phyloP scores from a whole-genome alignment of 768 basidiomycete species.

The Lentinula guzmanii region DNA sequence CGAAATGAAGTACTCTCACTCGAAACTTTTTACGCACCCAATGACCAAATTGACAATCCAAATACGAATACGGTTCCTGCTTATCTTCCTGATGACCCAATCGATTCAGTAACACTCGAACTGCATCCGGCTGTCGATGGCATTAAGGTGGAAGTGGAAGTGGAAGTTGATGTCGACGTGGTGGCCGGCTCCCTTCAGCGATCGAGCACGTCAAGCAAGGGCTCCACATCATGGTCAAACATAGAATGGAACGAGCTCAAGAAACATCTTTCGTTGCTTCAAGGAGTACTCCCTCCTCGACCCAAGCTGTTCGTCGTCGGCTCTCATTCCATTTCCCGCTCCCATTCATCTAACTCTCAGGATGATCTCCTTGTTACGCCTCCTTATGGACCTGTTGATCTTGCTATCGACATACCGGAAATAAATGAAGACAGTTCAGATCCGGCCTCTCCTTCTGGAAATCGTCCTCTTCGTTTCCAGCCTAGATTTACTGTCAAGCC shows the following conservation, averaged over 20 bases:
- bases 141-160: neutral
- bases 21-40: neutral
- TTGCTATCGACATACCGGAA: neutral
- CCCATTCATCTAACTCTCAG: neutral
- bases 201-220: neutral
- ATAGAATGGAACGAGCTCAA: neutral
- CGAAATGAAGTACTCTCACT: neutral
- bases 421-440: neutral
- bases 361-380: neutral
- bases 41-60: neutral
- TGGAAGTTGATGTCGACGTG: neutral
- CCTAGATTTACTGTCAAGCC: neutral
- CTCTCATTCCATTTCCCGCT: neutral
- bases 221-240: neutral
- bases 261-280: neutral
- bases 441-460: neutral
- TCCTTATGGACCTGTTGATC: neutral
- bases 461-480: neutral
- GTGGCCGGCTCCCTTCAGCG: neutral
- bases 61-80: neutral
- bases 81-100: neutral
- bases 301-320: neutral
- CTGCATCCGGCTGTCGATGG: neutral
- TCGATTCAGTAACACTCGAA: neutral
- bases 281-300: neutral